Conservation (phyloP, 208 protist species). For the Crithidia acanthocephali region DNA sequence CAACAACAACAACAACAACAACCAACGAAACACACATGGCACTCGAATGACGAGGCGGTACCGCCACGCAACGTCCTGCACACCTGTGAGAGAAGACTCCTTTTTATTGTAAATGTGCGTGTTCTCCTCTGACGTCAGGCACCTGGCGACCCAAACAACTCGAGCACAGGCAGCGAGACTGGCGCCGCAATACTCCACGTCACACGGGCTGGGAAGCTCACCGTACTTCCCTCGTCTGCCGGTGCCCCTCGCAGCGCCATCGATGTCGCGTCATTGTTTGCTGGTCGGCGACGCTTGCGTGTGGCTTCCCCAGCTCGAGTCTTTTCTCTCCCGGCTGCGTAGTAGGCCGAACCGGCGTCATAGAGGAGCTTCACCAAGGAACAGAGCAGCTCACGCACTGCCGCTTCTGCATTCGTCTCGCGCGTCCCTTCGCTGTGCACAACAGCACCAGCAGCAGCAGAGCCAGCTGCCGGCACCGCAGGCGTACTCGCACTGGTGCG, state of each 20-base stretch:
- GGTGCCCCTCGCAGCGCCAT: not conserved
- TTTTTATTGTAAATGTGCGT: too few relatives aligned
- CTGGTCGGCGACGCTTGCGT: slow-evolving; percentile 1
- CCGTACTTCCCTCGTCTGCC: not conserved
- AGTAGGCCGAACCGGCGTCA: slow-evolving; percentile 25
- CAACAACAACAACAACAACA: too few relatives aligned
- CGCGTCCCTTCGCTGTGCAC: not conserved
- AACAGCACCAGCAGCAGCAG: not conserved
- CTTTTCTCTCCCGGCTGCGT: not conserved
- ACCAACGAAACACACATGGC: too few relatives aligned
- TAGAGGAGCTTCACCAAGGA: slow-evolving; percentile 27
- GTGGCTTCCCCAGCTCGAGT: not conserved
- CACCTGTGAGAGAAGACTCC: too few relatives aligned
- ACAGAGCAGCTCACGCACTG: slow-evolving; percentile 30
- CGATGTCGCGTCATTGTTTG: not conserved
- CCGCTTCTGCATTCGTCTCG: slow-evolving; percentile 1
- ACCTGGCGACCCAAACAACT: slow-evolving; percentile 17
- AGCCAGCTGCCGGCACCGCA: not conserved
- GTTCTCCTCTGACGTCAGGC: too few relatives aligned
- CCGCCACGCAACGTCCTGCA: too few relatives aligned
- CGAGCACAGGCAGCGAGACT: slow-evolving; percentile 7
- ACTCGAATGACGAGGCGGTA: too few relatives aligned
- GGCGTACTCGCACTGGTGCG: not conserved
- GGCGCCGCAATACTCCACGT: slow-evolving; percentile 46
- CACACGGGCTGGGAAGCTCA: slow-evolving; percentile 9